Base-by-base conservation (phyloP, 1,139 yeast genomes). In the Candida sanyaensis region DNA sequence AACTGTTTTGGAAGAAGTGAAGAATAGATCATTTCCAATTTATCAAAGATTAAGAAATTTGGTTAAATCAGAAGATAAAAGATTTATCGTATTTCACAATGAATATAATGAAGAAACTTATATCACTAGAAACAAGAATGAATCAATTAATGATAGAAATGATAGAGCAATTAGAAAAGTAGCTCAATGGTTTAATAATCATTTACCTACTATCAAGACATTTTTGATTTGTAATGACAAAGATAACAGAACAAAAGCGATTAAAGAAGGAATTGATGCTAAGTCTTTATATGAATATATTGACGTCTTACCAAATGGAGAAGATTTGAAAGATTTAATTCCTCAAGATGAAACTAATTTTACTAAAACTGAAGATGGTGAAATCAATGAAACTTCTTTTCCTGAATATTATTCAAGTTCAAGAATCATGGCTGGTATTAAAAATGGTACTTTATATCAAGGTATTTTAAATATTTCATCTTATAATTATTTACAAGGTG, bases 1-100 rank as follows among this genome's bases (percentile, higher is more conserved):
- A 65, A 87, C 96, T 2, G 98, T 90, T 1, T 74, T 95, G 41
- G 98, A 95, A 59, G 98, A 95, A 66, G 97, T 92, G 13, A 81
- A 91, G 54, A 91, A 90, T 63, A 77, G 88, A 60, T 88, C 96
- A 41, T 81, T 85, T 59, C 97, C 99, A 2, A 85, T 92, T 28
- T 95, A 92, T 63, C 86, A 88, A 58, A 78, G 99, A 61, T 69
- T 93, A 45, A 78, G 98, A 59, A 81, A 88, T 5, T 71, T 95
- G 41, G 84, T 90, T 13, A 84, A 83, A 58, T 84, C 84, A 44
- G 92, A 87, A 49, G 89, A 83, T 42, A 95, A 93, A 65, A 75
- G 98, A 53, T 90, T 92, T 62, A 81, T 88, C 40, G 96, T 93
- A 3, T 93, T 88, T 66, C 98, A 95, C 67, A 95, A 95, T 66